These are phyloP conservation scores for Phytophthora kernoviae DNA, from an alignment of 352 stramenopile genomes.

Conservation along the genomic window DNA sequence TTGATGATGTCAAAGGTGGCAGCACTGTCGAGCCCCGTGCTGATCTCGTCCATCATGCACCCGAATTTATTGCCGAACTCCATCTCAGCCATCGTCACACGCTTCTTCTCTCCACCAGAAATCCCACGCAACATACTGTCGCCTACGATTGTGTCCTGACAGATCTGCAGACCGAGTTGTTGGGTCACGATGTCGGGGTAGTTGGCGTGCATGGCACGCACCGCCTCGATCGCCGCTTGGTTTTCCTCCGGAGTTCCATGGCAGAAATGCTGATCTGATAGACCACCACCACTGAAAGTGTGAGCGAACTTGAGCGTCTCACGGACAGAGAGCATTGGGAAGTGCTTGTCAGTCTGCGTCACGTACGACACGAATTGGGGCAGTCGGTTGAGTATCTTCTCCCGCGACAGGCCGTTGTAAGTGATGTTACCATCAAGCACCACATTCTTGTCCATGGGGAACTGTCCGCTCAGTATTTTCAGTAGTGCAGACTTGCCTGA, in stretches of 20 bases:
- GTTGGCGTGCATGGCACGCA: constrained; percentile 15
- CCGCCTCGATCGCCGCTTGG: constrained; percentile 11
- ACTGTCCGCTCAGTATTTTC: constrained; percentile 31
- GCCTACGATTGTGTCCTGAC: constrained; percentile 30
- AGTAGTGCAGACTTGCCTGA: constrained; percentile 32
- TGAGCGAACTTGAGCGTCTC: constrained; percentile 91
- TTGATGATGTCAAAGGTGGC: constrained; percentile 47
- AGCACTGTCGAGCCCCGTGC: constrained; percentile 88
- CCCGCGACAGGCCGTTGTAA: constrained; percentile 30
- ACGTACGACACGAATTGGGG: constrained; percentile 43
- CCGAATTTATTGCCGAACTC: constrained; percentile 44
- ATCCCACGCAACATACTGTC: constrained; percentile 56
- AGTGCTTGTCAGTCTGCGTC: constrained; percentile 54
- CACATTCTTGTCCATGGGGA: constrained; percentile 30
- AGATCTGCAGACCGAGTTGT: constrained; percentile 38
- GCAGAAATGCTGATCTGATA: constrained; percentile 22
- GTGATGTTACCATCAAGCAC: constrained; percentile 27
- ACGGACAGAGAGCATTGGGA: constrained; percentile 37
- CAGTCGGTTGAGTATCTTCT: constrained; percentile 15
- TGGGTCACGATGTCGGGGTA: constrained; percentile 25
- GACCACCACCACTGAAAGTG: constrained; percentile 52
- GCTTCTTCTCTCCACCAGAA: constrained; percentile 69
- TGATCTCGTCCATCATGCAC: constrained; percentile 88
- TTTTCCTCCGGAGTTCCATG: constrained; percentile 19
- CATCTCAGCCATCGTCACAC: constrained; percentile 83